Percentiles rank a stretch among this genome's conserved stretches.
Evolutionary conservation across 1,284 basidiomycete genomes (phyloP).

Genomic region (Ganoderma lingzhi): DNA sequence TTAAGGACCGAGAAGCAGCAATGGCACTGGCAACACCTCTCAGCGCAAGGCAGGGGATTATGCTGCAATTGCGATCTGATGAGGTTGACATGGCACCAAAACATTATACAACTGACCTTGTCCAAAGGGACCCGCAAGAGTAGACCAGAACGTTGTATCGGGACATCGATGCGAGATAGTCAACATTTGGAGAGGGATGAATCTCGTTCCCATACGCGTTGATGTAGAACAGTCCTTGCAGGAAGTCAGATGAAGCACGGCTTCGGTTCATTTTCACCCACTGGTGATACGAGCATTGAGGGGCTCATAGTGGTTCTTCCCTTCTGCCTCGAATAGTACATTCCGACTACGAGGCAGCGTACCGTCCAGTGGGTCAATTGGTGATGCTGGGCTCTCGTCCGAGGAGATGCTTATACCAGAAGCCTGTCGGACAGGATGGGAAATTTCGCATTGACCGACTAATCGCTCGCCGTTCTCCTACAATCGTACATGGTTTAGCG

Average conservation of each 20-base stretch:
- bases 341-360: constrained; percentile 58
- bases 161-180: constrained; percentile 74
- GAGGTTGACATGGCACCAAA: not conserved
- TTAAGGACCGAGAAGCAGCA: constrained; percentile 75
- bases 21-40: constrained; percentile 85
- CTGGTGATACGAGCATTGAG: constrained; percentile 73
- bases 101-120: constrained; percentile 60
- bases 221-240: constrained; percentile 87
- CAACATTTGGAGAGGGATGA: constrained; percentile 86
- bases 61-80: constrained; percentile 47
- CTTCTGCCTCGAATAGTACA: constrained; percentile 69
- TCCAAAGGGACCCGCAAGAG: constrained; percentile 94
- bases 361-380: constrained; percentile 61
- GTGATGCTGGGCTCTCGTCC: constrained; percentile 35
- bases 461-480: constrained; percentile 80
- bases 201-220: constrained; percentile 94
- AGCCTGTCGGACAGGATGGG: constrained; percentile 76
- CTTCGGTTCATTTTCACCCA: constrained; percentile 46
- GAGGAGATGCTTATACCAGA: constrained; percentile 43
- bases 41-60: constrained; percentile 91
- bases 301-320: constrained; percentile 62
- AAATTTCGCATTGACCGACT: constrained; percentile 97
- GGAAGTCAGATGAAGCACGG: not conserved
- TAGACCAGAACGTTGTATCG: constrained; percentile 84
- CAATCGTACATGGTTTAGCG: constrained; percentile 1